phyloP scores from a whole-genome alignment of 805 yeast species.

The Ogataea nitratoaversa region DNA sequence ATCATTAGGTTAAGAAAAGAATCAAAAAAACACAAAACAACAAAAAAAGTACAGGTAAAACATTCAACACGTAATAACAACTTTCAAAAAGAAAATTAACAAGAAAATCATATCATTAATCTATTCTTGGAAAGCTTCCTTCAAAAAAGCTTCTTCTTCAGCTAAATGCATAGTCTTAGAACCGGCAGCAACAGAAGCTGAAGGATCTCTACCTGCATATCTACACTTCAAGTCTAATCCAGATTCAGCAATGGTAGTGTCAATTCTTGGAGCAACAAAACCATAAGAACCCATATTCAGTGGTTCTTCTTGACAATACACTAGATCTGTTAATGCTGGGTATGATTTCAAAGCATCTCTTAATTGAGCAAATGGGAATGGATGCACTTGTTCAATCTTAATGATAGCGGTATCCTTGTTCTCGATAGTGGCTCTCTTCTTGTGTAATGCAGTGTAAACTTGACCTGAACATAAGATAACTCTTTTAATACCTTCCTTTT shows the following conservation, averaged over 20 bases:
- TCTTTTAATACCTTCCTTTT: conserved; percentile 83
- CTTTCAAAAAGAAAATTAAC: not conserved
- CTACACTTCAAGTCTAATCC: conserved; percentile 56
- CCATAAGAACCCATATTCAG: conserved; percentile 92
- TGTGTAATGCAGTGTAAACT: conserved; percentile 88
- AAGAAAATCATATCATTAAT: not conserved
- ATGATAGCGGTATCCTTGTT: conserved; percentile 84
- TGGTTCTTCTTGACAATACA: conserved; percentile 99
- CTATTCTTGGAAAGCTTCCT: conserved; percentile 54
- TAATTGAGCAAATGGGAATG: conserved; percentile 96
- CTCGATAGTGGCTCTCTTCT: conserved; percentile 74
- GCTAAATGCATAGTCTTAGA: conserved; percentile 79
- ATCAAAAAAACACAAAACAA: not conserved
- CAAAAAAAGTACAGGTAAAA: not conserved
- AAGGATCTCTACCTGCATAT: conserved; percentile 97
- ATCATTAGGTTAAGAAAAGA: not conserved
- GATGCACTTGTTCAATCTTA: conserved; percentile 92
- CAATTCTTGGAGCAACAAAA: conserved; percentile 77
- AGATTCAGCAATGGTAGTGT: conserved; percentile 72
- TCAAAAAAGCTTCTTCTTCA: conserved; percentile 85
- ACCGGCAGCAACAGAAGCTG: conserved; percentile 98
- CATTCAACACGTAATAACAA: not conserved
- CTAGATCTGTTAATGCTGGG: conserved; percentile 81
- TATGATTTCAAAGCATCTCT: conserved; percentile 77
- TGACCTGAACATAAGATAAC: conserved; percentile 86